These are phyloP conservation scores for Fusarium transvaalense DNA, from an alignment of 2,329 filamentous ascomycete species.

Conservation along the genomic window DNA sequence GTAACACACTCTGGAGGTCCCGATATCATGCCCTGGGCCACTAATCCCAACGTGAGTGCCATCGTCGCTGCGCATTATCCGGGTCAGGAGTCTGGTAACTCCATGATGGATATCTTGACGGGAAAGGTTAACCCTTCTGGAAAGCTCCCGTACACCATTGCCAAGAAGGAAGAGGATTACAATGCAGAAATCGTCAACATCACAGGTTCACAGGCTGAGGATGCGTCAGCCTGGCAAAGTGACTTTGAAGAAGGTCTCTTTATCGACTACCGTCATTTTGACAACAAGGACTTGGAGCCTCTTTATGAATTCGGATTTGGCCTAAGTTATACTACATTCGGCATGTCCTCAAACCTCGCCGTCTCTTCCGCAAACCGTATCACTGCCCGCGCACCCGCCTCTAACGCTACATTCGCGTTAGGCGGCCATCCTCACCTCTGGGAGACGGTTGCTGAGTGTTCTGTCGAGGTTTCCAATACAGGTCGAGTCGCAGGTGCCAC, in stretches of 20 bases:
- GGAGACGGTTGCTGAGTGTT: neutral
- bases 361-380: neutral
- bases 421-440: neutral
- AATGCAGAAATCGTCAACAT: neutral
- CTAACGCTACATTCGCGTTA: neutral
- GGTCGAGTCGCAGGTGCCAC: neutral
- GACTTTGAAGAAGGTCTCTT: neutral
- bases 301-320: slow-evolving; percentile 83
- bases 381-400: neutral
- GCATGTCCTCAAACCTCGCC: neutral
- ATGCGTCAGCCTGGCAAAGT: neutral
- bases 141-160: slow-evolving; percentile 8
- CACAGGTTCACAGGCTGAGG: neutral
- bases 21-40: slow-evolving; percentile 1
- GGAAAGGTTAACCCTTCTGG: slow-evolving; percentile 6
- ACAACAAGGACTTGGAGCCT: slow-evolving; percentile 69
- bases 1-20: neutral
- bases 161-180: slow-evolving; percentile 7
- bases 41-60: neutral
- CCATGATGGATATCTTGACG: neutral
- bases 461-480: neutral
- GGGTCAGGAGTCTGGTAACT: slow-evolving; percentile 40
- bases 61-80: slow-evolving; percentile 80
- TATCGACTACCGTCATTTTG: slow-evolving; percentile 80
- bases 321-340: slow-evolving; percentile 78